Evolutionary conservation across 768 basidiomycete genomes (phyloP).

Genomic region (Lactarius akahatsu): DNA sequence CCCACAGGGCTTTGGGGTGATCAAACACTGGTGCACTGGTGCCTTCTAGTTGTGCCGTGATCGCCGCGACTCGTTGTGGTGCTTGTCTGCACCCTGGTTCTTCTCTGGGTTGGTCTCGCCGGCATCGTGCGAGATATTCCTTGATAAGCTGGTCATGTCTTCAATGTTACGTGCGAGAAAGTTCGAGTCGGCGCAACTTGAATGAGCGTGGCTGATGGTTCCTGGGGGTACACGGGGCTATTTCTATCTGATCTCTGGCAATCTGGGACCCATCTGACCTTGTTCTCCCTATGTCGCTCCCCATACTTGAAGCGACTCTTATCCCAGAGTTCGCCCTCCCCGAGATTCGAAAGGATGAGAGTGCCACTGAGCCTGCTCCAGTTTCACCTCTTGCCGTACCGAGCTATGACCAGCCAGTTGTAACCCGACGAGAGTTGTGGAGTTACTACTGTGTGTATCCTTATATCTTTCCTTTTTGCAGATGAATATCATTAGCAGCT

Average conservation of each 20-base stretch:
- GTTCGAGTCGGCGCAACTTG: too few species aligned
- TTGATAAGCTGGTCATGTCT: too few species aligned
- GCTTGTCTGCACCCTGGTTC: too few species aligned
- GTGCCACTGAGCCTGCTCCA: neutral
- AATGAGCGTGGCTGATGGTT: too few species aligned
- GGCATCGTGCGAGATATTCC: too few species aligned
- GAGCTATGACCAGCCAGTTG: slow-evolving; percentile 54
- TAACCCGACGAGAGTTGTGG: slow-evolving; percentile 73
- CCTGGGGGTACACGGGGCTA: neutral
- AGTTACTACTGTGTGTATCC: slow-evolving; percentile 64
- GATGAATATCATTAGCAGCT: slow-evolving; percentile 9
- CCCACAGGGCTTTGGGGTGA: too few species aligned
- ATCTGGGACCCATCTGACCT: neutral
- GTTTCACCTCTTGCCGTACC: slow-evolving; percentile 29
- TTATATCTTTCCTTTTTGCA: slow-evolving; percentile 36
- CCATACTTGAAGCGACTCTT: neutral
- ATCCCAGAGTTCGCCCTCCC: slow-evolving; percentile 3
- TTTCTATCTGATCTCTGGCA: neutral
- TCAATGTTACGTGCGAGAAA: too few species aligned
- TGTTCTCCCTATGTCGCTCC: neutral
- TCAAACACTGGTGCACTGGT: too few species aligned
- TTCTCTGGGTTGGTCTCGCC: too few species aligned
- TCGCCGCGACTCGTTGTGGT: too few species aligned
- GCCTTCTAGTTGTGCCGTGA: too few species aligned
- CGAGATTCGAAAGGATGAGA: neutral